Evolutionary conservation across 257 asterid species (phyloP), one percentile per base, ranked within the genome.

Genomic region (Solanum habrochaites): DNA sequence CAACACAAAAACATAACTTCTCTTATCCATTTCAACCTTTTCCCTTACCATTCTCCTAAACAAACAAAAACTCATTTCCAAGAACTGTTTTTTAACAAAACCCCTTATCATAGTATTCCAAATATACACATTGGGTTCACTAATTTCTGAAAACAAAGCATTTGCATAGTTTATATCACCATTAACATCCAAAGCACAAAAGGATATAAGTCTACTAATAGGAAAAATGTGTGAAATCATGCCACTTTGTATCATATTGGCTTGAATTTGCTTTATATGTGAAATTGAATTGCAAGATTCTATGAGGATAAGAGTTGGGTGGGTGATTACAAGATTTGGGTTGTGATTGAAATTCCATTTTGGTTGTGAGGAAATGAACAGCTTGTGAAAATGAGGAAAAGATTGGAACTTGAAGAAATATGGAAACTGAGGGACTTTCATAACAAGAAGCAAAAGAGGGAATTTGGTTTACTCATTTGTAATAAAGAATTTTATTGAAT

Each of bases 21-120:
- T 90, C 67, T 88, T 83, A 85, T 95, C 98, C 97, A 94, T 92
- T 43, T 93, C 96, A 78, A 90, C 89, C 18, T 84, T 80, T 74
- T 90, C 93, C 66, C 82, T 74, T 83, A 94, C 88, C 98, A 95
- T 93, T 92, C 93, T 88, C 77, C 86, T 87, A 70, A 93, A 95
- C 88, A 91, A 84, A 37, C 86, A 66, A 47, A 95, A 87, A 14
- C 95, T 97, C 91, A 87, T 58, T 35, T 87, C 92, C 45, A 90
- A 91, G 42, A 89, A 29, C 8, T 89, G 90, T 35, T 86, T 92
- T 86, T 89, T 94, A 83, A 89, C 92, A 81, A 89, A 91, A 39
- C 98, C 96, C 87, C 97, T 94, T 9, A 94, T 91, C 83, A 95
- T 91, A 20, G 96, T 94, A 78, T 95, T 95, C 98, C 98, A 95